Percentiles rank a stretch among this genome's conserved stretches.
phyloP scores from a whole-genome alignment of 169 alveolate species.

The Eimeria acervulina region DNA sequence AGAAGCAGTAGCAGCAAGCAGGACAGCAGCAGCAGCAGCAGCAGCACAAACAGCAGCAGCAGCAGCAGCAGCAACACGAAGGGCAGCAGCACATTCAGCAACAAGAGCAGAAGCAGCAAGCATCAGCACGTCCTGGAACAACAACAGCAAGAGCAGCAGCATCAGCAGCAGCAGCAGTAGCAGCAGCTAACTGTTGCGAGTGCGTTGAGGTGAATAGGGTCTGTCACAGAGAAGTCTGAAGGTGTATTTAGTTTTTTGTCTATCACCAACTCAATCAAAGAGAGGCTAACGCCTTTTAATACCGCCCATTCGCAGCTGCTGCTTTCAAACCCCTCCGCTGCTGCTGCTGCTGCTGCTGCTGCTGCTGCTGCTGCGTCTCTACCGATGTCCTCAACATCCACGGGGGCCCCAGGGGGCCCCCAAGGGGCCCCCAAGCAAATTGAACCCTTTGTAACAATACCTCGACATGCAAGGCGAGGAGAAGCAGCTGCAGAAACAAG shows the following conservation, averaged over 20 bases:
- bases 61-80: no score
- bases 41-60: constrained; percentile 27
- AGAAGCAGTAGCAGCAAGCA: neutral
- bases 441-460: constrained; percentile 97
- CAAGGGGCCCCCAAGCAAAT: no score
- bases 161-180: constrained; percentile 26
- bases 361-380: neutral
- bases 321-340: no score
- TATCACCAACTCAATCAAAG: neutral
- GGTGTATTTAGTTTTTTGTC: neutral
- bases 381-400: neutral
- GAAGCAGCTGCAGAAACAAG: neutral
- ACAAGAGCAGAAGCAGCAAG: no score
- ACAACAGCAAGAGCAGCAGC: constrained; percentile 22
- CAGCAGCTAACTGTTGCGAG: constrained; percentile 20
- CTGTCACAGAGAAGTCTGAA: neutral
- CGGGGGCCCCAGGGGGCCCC: no score
- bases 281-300: neutral
- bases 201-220: neutral
- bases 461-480: constrained; percentile 90
- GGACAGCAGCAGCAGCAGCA: constrained; percentile 2
- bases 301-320: neutral
- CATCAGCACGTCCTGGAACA: no score
- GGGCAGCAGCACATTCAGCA: no score
- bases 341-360: no score